phyloP scores from a whole-genome alignment of 805 yeast genomes.

The Saturnispora serradocipensis region DNA sequence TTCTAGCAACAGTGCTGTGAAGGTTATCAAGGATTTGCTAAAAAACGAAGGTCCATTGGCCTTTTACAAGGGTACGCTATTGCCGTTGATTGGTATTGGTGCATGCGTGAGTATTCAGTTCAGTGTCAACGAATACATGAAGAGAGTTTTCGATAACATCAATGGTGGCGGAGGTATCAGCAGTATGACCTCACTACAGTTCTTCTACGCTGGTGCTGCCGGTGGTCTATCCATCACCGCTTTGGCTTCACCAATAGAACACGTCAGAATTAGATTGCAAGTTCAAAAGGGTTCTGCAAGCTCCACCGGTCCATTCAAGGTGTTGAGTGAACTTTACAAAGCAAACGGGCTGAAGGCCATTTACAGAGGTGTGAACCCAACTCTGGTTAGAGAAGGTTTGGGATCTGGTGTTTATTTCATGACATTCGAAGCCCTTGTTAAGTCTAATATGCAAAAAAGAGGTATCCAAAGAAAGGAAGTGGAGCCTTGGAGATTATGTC shows the following conservation, averaged over 20 bases:
- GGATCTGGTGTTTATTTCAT: constrained; percentile 87
- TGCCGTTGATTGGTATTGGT: constrained; percentile 94
- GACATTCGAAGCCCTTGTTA: constrained; percentile 82
- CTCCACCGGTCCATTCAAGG: constrained; percentile 67
- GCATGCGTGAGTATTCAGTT: constrained; percentile 96
- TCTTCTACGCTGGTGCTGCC: constrained; percentile 75
- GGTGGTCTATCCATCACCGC: constrained; percentile 90
- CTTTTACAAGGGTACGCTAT: constrained; percentile 87
- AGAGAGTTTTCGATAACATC: constrained; percentile 51
- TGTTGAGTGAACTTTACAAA: constrained; percentile 47
- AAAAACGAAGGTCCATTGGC: constrained; percentile 78
- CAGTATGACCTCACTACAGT: constrained; percentile 49
- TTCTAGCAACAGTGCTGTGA: constrained; percentile 51
- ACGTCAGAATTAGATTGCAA: constrained; percentile 86
- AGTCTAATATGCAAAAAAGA: constrained; percentile 45
- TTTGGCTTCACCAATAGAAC: constrained; percentile 90
- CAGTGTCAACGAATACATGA: constrained; percentile 91
- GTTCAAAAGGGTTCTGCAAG: constrained; percentile 50
- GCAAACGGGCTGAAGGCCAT: constrained; percentile 44
- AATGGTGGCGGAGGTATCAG: constrained; percentile 37
- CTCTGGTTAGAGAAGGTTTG: constrained; percentile 72
- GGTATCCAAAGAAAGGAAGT: constrained; percentile 55
- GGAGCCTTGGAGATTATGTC: constrained; percentile 80
- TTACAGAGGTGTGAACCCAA: constrained; percentile 76
- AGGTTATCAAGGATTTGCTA: constrained; percentile 64